Evolutionary conservation across 2,329 filamentous ascomycete genomes (phyloP), one percentile per base, ranked within the genome.

Genomic region (Colletotrichum magnum): DNA sequence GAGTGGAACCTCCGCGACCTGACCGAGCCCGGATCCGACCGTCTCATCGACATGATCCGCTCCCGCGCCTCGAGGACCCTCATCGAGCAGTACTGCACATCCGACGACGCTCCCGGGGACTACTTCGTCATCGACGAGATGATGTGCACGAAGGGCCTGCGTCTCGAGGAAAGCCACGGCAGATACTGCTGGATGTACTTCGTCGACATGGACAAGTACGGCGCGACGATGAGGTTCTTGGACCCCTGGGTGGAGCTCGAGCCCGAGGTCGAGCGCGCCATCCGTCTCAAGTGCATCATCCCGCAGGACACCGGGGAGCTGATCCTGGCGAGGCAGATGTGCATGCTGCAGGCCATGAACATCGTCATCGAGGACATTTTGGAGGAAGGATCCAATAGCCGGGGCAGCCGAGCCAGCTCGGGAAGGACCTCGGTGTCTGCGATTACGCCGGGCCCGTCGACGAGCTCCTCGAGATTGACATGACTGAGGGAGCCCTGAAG

Each of bases 1-100:
- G 85, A 86, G 56, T 80, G 78, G 77, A 85, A 86, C 64, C 63
- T 86, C 1, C 76, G 73, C 7, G 82, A 86, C 26, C 73, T 86
- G 2, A 72, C 80, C 4, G 72, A 75, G 1, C 74, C 79, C 0
- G 74, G 72, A 2, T 77, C 83, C 0, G 76, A 83, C n/a, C 77
- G 16, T 18, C 64, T 85, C 4, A 74, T 85, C 1, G 73, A 79
- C 13, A 71, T 82, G 6, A 68, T 86, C 3, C 78, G 80, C 26
- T 72, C 82, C 43, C 77, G 83, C 6, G 79, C 79, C 43, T 81
- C 78, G 0, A 78, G 62, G 0, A 65, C 77, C 0, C 71, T 83
- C 3, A 26, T 58, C 2, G 70, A 81, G 2, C 81, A 84, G 66
- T 84, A 82, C 62, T 10, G 62, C 7, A 80, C 79, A 5, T 39